Base-by-base conservation (phyloP, 805 yeast species). In the Maudiozyma barnettii region DNA sequence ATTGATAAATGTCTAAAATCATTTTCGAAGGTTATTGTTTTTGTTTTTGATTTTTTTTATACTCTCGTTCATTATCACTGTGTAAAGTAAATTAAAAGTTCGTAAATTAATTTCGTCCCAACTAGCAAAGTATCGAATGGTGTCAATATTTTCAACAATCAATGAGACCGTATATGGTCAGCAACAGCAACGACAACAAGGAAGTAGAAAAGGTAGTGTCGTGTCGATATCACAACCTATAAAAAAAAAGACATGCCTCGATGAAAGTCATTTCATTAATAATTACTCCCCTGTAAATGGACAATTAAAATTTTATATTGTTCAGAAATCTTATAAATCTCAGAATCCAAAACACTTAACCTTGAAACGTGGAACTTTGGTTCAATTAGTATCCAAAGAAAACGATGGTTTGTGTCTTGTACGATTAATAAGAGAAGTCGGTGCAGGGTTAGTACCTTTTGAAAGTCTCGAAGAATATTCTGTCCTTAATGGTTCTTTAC, bases 311-410 rank as follows among this genome's bases (percentile, higher is more conserved):
- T 49, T 52, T 14, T 50, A 45, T 21, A 46, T 44, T 18, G 41
- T 48, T 4, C 20, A 33, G 2, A 45, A 39, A 22, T 43, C 47
- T 31, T 46, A 44, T 21, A 21, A 21, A 9, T 50, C 49, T 5
- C 29, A 26, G 2, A 7, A 5, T 14, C 20, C n/a, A 4, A 37
- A 30, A 8, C 43, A 41, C 33, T n/a, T 50, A 21, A 10, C 30
- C 1, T 33, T 45, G 12, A 40, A 40, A 10, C 45, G 42, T 21
- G 54, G 49, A n/a, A 46, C 45, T 26, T 26, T 54, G 5, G 55
- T 54, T 1, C 57, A 54, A 46, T 23, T 55, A 5, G 45, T 55
- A 12, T 51, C 54, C 3, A 39, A 33, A 12, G 57, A 48, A 14
- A 38, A 45, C 16, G 30, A 47, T 23, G 26, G 16, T 8, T n/a